phyloP scores from a whole-genome alignment of 768 basidiomycete species.

The Suillus alpinus region DNA sequence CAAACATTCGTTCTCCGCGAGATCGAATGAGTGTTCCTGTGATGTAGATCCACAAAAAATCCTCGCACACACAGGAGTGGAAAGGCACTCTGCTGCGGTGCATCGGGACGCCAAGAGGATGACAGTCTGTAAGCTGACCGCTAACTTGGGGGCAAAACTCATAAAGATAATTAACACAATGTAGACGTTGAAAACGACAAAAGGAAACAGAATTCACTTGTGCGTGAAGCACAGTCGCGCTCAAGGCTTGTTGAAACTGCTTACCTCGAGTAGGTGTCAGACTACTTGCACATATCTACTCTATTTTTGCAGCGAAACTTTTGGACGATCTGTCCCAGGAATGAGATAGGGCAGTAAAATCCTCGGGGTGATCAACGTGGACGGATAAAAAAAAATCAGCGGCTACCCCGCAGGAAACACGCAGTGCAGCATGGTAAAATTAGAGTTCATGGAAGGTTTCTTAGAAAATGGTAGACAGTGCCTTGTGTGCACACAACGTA shows the following conservation, averaged over 20 bases:
- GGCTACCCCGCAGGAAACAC: background rate
- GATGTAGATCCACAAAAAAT: background rate
- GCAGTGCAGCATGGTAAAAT: background rate
- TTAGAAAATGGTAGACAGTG: background rate
- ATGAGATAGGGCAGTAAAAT: background rate
- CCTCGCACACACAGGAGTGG: background rate
- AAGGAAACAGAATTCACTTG: background rate
- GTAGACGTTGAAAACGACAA: background rate
- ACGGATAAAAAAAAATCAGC: background rate
- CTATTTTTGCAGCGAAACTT: background rate
- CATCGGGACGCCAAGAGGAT: background rate
- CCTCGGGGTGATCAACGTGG: background rate
- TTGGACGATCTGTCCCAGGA: background rate
- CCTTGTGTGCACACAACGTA: background rate
- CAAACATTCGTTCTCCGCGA: background rate
- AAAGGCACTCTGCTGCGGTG: background rate
- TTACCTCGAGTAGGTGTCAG: background rate
- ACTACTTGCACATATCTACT: background rate
- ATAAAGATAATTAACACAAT: background rate
- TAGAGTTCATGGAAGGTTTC: background rate
- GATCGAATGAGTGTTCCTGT: background rate
- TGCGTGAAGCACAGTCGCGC: background rate
- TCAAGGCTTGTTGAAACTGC: background rate
- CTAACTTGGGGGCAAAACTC: background rate
- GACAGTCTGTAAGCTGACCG: background rate